Evolutionary conservation across 306 rosid genomes (phyloP), one percentile per base, ranked within the genome.

Genomic region (Prunus mira): DNA sequence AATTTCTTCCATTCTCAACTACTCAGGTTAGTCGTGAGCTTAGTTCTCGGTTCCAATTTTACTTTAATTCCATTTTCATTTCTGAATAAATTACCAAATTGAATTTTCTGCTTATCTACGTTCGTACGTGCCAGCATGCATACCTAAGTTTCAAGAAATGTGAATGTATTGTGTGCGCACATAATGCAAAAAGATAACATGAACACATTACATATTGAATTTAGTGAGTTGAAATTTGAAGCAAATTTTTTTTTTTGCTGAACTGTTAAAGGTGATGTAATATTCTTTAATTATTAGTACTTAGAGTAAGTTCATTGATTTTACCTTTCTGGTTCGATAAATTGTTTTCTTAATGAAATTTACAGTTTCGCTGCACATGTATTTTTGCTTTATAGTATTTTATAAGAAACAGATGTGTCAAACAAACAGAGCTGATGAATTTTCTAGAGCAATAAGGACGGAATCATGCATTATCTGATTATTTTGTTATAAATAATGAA

Each of bases 1-100:
- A 83, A 78, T 95, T 75, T 90, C 97, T 32, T 72, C 88, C 19
- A 76, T 90, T 64, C 52, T 90, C 80, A 41, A 50, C 24, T 74
- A 72, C 50, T 80, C 81, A 22, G 99, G 99, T 95, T 60, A 74
- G 84, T 74, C 65, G 38, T 82, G 20, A 20, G 43, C 49, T 64
- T 72, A 3, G 5, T 13, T 64, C 34, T 38, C 61, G 41, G 8
- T 49, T 67, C n/a, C 63, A 46, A 19, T 77, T 17, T 67, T 11
- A 51, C 19, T 32, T 2, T 13, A 14, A 65, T 45, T 46, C 68
- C 52, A 20, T 61, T 49, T 49, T n/a, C 65, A 22, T 9, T 74
- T 65, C 34, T 75, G 64, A 38, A 64, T 22, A 22, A 20, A 3
- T 67, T 45, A 15, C 15, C 19, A 12, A 45, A 45, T 67, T 52